Evolutionary conservation across 2,329 filamentous ascomycete genomes (phyloP).

Genomic region (Monilinia vaccinii-corymbosi): DNA sequence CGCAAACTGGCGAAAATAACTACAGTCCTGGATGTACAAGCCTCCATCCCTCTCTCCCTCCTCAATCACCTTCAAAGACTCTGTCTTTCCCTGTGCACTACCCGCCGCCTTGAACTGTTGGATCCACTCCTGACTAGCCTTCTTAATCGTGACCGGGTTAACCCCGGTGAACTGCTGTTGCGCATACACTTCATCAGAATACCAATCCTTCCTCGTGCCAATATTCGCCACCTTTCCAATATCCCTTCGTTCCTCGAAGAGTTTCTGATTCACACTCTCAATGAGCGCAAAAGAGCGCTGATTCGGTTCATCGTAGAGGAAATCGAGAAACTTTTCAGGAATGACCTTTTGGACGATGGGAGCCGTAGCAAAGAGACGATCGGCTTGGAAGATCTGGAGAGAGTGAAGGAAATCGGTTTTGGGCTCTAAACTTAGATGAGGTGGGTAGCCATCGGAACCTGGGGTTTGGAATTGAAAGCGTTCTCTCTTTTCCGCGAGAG

Average conservation of each 20-base stretch:
- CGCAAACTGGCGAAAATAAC: constrained; percentile 22
- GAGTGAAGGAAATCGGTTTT: background rate
- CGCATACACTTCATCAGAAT: constrained; percentile 31
- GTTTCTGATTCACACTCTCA: background rate
- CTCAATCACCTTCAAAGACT: constrained; percentile 11
- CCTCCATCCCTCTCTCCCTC: background rate
- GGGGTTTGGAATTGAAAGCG: constrained; percentile 7
- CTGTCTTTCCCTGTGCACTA: background rate
- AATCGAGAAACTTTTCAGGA: background rate
- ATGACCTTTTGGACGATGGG: constrained; percentile 6
- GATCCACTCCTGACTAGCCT: constrained; percentile 16
- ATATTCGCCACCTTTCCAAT: constrained; percentile 3
- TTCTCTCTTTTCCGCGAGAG: background rate
- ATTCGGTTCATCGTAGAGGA: constrained; percentile 4
- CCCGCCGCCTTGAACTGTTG: constrained; percentile 12
- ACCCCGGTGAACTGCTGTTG: constrained; percentile 35
- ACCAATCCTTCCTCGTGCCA: constrained; percentile 22
- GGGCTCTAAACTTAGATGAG: constrained; percentile 1
- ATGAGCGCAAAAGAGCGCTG: background rate
- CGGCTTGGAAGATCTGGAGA: constrained; percentile 2
- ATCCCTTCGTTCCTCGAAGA: constrained; percentile 1
- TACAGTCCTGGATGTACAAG: constrained; percentile 24
- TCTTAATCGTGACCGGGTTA: constrained; percentile 23
- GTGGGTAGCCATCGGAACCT: background rate
- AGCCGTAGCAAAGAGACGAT: background rate